Conservation (phyloP, 805 yeast species). For the Candida methanosorbosa region DNA sequence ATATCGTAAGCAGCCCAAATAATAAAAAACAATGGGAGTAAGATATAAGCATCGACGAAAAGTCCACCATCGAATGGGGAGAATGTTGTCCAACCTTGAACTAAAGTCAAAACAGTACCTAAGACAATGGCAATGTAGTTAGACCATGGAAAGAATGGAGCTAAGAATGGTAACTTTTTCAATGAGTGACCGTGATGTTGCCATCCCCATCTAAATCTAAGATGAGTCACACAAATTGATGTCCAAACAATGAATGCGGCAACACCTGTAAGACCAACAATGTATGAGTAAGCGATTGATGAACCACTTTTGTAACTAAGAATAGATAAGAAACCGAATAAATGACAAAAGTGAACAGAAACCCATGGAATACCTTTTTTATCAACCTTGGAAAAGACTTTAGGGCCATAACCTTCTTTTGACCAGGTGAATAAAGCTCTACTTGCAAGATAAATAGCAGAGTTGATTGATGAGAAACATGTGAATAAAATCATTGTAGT, state of each 20-base stretch:
- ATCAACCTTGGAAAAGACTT: conserved; percentile 39
- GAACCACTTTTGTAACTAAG: conserved; percentile 52
- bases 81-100: conserved; percentile 58
- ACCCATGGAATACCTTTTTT: conserved; percentile 51
- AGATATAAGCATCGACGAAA: conserved; percentile 51
- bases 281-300: conserved; percentile 45
- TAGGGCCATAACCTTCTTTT: conserved; percentile 51
- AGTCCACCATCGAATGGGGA: conserved; percentile 46
- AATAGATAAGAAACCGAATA: conserved; percentile 44
- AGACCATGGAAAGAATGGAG: conserved; percentile 39
- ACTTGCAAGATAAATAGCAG: conserved; percentile 57
- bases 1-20: conserved; percentile 17
- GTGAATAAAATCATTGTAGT: conserved; percentile 46
- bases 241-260: conserved; percentile 62
- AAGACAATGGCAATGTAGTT: conserved; percentile 31
- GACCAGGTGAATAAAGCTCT: conserved; percentile 56
- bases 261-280: conserved; percentile 53
- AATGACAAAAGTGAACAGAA: conserved; percentile 44
- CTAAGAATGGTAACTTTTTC: conserved; percentile 11
- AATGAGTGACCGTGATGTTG: conserved; percentile 8
- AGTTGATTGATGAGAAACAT: conserved; percentile 58
- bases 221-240: conserved; percentile 39
- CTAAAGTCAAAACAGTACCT: conserved; percentile 65
- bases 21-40: conserved; percentile 47
- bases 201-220: conserved; percentile 32